Base-by-base conservation (phyloP, 768 basidiomycete species). In the Tricholoma saponaceum region DNA sequence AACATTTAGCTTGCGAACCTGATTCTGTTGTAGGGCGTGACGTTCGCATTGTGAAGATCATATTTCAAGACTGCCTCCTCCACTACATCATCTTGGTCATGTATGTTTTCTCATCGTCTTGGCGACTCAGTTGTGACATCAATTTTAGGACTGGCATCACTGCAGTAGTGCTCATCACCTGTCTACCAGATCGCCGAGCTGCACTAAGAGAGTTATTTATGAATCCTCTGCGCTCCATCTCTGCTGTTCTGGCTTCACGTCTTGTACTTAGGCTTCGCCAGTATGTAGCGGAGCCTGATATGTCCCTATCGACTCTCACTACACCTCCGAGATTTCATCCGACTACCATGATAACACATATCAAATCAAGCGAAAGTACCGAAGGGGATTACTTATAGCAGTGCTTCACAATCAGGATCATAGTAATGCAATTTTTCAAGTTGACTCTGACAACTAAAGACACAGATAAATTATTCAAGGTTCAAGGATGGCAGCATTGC, bases 261-360 rank as follows among this genome's bases (percentile, higher is more conserved):
- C n/a, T 43, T 9, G 41, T 43, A 9, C 41, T 43, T 9, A 18
- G 41, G 18, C 41, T 43, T 6, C 41, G 41, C 18, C 41, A 20
- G 10, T 43, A 20, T 18, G 41, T 43, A 5, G 2, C 5, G 1
- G 8, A 43, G 20, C 41, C 41, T 20, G 41, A 20, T 5, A 20
- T 20, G 18, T 43, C 41, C 41, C n/a, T 43, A 5, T 18, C 18
- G 18, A 43, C 41, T 18, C 41, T 43, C 54, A 77, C 60, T n/a
- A n/a, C n/a, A n/a, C n/a, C n/a, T n/a, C n/a, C n/a, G n/a, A n/a
- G n/a, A n/a, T n/a, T n/a, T n/a, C n/a, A n/a, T n/a, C n/a, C n/a
- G n/a, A n/a, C n/a, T n/a, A n/a, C n/a, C n/a, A n/a, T n/a, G n/a
- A n/a, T n/a, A n/a, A n/a, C n/a, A n/a, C n/a, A n/a, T n/a, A n/a